Base-by-base conservation (phyloP, 2,329 filamentous ascomycete genomes). In the Hymenoscyphus scutula region DNA sequence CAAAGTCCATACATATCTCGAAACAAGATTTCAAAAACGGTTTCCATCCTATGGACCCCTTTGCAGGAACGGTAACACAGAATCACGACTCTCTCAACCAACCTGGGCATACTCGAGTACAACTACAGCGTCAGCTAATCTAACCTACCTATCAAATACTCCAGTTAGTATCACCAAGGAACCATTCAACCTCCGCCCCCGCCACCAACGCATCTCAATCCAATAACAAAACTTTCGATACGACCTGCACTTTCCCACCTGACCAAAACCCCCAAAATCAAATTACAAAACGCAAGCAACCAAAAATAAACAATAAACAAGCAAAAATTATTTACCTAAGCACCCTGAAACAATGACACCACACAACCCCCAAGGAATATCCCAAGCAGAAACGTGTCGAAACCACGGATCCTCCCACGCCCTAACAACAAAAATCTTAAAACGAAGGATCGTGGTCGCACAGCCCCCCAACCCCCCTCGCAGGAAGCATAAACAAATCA, bases 401-500 rank as follows among this genome's bases (percentile, higher is more conserved):
- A 51, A 51, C 45, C 25, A 25, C 19, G 45, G 45, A 51, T 51
- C 45, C 45, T 51, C 45, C 13, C 45, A 51, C 45, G 23, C 45
- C 11, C 19, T 19, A 19, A 23, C 7, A 11, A 48, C 19, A 48
- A 23, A 23, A 45, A 45, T 10, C 41, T 23, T 48, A 19, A 51
- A 51, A 51, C 45, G 45, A 25, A 25, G 45, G 45, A 51, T 23
- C 19, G 5, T 13, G 45, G n/a, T 25, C 19, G 19, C 45, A 51
- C 45, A 51, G 23, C 19, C 19, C 4, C 45, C 45, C n/a, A 45
- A 8, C 10, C 17, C 8, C 10, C 17, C 8, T n/a, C 19, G 19
- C 25, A 23, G 13, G 19, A 51, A 51, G 13, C 45, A 13, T 23
- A 51, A 51, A 51, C 45, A 13, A 25, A 51, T 51, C 11, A 23